Base-by-base conservation (phyloP, 2,329 filamentous ascomycete species). In the Aureobasidium subglaciale region DNA sequence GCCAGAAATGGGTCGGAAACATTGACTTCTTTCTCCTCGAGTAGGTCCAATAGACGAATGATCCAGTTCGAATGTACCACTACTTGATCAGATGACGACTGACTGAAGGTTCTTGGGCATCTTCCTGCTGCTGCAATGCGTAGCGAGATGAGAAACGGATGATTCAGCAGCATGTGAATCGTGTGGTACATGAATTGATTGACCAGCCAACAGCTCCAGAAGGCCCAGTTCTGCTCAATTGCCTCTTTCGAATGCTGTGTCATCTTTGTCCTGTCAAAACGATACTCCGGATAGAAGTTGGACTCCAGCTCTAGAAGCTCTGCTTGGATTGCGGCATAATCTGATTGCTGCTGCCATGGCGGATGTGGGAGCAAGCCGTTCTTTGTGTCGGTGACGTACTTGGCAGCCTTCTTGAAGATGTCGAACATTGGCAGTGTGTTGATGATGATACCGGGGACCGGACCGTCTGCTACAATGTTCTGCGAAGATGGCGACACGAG, bases 131-230 rank as follows among this genome's bases (percentile, higher is more conserved):
- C 40, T 22, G 40, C 42, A 6, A 55, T 38, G 2, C 52, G 52
- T 11, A 46, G n/a, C 13, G 52, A 55, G 3, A 55, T 46, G n/a
- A 46, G 29, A 11, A 55, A 55, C 4, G 52, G 52, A 40, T 55
- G 52, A 11, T 55, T 55, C 2, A 55, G 52, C 22, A 55, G 24
- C 30, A 46, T 55, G 24, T 45, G 40, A 2, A 55, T 55, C 30
- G 52, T 55, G 24, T 55, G 52, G 18, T 55, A 55, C 40, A 55
- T 55, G 30, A 55, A 45, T 11, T 55, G 52, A 11, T 45, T 55
- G 1, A 45, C 32, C 41, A 55, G 16, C 52, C 52, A 55, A 10
- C 30, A 45, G 16, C 25, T 55, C 52, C 52, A 55, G 24, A 42
- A 55, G 9, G 40, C 29, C 52, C 52, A 55, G 5, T 55, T 46